Evolutionary conservation across 768 basidiomycete genomes (phyloP).

Genomic region (Xerocomellus amylosporus): DNA sequence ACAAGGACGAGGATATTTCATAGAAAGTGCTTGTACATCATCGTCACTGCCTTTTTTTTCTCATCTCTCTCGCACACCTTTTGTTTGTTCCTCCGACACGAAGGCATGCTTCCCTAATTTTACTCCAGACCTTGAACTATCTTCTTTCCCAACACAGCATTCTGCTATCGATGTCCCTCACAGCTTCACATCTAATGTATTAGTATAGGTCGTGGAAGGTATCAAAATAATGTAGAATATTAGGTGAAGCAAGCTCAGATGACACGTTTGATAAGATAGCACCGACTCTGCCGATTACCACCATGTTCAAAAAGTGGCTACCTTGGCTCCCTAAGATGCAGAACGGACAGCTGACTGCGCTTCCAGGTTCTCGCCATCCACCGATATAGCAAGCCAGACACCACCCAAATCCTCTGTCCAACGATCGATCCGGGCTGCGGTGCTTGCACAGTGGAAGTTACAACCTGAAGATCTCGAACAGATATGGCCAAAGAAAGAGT

Average conservation of each 20-base stretch:
- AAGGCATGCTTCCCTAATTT: slow-evolving; percentile 20
- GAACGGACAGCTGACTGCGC: slow-evolving; percentile 8
- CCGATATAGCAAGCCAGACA: slow-evolving; percentile 87
- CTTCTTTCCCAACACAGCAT: slow-evolving; percentile 24
- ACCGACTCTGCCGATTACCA: slow-evolving; percentile 20
- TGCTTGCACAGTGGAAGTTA: slow-evolving; percentile 83
- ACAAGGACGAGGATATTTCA: slow-evolving; percentile 82
- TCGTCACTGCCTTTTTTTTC: slow-evolving; percentile 28
- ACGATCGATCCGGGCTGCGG: slow-evolving; percentile 74
- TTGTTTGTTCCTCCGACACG: slow-evolving; percentile 34
- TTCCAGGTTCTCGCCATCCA: slow-evolving; percentile 62
- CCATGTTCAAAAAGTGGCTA: slow-evolving; percentile 75
- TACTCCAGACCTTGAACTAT: slow-evolving; percentile 28
- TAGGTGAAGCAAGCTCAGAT: slow-evolving; percentile 12
- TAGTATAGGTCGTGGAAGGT: slow-evolving; percentile 34
- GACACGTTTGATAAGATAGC: slow-evolving; percentile 13
- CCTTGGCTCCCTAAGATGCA: slow-evolving; percentile 1
- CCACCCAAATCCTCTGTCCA: slow-evolving; percentile 93
- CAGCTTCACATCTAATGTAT: slow-evolving; percentile 38
- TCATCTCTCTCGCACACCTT: slow-evolving; percentile 7
- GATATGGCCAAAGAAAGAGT: slow-evolving; percentile 99
- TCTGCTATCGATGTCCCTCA: slow-evolving; percentile 32
- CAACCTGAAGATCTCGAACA: slow-evolving; percentile 79
- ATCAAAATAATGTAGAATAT: slow-evolving; percentile 29
- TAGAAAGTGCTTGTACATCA: slow-evolving; percentile 29